A percentile compares a stretch with the other conserved stretches of the same genome.
These are phyloP conservation scores for Salisapilia sapeloensis DNA, from an alignment of 352 stramenopile species.

Conservation along the genomic window DNA sequence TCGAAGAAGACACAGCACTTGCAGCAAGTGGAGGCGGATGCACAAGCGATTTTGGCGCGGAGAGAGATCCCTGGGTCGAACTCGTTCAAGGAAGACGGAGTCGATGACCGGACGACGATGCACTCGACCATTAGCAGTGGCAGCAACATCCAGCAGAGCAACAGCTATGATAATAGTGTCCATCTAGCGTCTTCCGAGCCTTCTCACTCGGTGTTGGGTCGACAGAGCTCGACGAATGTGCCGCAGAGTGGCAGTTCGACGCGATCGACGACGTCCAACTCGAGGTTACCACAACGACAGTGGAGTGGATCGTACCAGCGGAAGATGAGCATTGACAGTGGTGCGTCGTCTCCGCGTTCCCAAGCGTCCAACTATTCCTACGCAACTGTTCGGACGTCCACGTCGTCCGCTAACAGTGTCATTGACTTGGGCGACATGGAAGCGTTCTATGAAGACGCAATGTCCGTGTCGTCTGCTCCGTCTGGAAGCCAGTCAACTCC, in stretches of 20 bases:
- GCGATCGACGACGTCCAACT: too few species aligned
- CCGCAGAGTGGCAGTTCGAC: too few species aligned
- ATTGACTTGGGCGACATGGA: conserved; percentile 68
- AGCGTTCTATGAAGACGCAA: conserved; percentile 57
- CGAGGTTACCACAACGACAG: too few species aligned
- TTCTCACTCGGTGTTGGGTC: too few species aligned
- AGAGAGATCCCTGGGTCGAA: conserved; percentile 33
- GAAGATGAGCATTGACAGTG: conserved; percentile 55
- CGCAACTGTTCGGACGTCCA: conserved; percentile 44
- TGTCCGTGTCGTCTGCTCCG: too few species aligned
- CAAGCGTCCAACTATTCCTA: conserved; percentile 67
- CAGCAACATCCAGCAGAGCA: too few species aligned
- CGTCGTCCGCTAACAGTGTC: conserved; percentile 39
- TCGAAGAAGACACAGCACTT: conserved; percentile 71
- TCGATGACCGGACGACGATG: conserved; percentile 14
- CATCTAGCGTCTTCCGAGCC: too few species aligned
- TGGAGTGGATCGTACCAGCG: too few species aligned
- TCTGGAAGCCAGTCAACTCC: too few species aligned
- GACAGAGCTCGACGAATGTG: too few species aligned
- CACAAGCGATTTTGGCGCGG: conserved; percentile 39
- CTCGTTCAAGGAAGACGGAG: conserved; percentile 21
- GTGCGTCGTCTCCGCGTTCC: conserved; percentile 40
- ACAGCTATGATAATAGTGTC: too few species aligned
- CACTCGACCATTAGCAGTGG: conserved; percentile 7
- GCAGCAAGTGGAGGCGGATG: conserved; percentile 60